Evolutionary conservation across 805 yeast genomes (phyloP).

Genomic region (Nadsonia fulvescens): DNA sequence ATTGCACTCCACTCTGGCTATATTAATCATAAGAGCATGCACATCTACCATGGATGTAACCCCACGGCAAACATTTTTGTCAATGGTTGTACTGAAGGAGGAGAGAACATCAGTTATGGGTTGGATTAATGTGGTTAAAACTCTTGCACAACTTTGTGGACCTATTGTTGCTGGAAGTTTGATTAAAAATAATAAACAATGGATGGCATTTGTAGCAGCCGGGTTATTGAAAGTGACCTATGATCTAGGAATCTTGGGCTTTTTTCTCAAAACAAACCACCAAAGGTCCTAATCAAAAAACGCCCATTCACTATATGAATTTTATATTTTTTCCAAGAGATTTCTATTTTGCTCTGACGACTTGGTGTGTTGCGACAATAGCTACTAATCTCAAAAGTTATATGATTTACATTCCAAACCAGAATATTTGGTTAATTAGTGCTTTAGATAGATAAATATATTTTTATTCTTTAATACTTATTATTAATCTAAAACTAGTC

Average conservation of each 20-base stretch:
- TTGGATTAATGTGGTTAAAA: constrained; percentile 67
- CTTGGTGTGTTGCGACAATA: too few relatives aligned
- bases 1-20: constrained; percentile 26
- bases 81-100: constrained; percentile 41
- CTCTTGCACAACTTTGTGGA: constrained; percentile 63
- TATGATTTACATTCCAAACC: too few relatives aligned
- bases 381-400: too few relatives aligned
- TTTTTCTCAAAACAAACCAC: constrained; percentile 8
- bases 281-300: too few relatives aligned
- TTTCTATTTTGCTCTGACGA: too few relatives aligned
- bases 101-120: constrained; percentile 74
- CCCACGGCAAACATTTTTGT: constrained; percentile 65
- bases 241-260: constrained; percentile 17
- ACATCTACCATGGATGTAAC: constrained; percentile 75
- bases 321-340: too few relatives aligned
- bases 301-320: too few relatives aligned
- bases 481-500: too few relatives aligned
- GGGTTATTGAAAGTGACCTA: constrained; percentile 19
- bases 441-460: too few relatives aligned
- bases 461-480: too few relatives aligned
- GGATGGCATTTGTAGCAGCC: constrained; percentile 19
- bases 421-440: too few relatives aligned
- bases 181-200: constrained; percentile 25
- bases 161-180: constrained; percentile 60
- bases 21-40: constrained; percentile 38